Evolutionary conservation across 2,329 filamentous ascomycete species (phyloP).

Genomic region (Claviceps purpurea): DNA sequence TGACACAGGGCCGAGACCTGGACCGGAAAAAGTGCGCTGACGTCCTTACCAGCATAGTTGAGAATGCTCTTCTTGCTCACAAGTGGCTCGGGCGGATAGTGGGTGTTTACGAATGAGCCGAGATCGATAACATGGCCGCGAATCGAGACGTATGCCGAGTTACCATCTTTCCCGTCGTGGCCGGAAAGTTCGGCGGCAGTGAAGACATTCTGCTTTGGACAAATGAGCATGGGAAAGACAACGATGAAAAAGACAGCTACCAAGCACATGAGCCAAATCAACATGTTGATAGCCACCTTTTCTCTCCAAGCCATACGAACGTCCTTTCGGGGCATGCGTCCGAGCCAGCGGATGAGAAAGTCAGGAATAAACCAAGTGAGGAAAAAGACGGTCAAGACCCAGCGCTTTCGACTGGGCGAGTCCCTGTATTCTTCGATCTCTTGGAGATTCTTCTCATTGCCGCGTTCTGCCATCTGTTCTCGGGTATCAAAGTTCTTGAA

Average conservation of each 20-base stretch:
- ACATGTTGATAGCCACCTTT: constrained; percentile 92
- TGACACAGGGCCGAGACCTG: constrained; percentile 88
- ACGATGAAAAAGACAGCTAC: constrained; percentile 81
- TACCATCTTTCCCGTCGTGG: constrained; percentile 57
- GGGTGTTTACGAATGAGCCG: constrained; percentile 54
- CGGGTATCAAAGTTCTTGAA: constrained; percentile 93
- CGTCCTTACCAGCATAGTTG: constrained; percentile 76
- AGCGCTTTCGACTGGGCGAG: constrained; percentile 73
- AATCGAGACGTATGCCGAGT: constrained; percentile 59
- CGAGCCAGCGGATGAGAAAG: constrained; percentile 61
- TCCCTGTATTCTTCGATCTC: constrained; percentile 78
- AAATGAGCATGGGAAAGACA: constrained; percentile 74
- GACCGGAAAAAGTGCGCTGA: constrained; percentile 80
- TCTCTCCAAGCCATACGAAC: constrained; percentile 90
- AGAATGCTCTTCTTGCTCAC: constrained; percentile 47
- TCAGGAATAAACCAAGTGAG: constrained; percentile 85
- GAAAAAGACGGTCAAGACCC: constrained; percentile 71
- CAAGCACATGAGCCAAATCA: constrained; percentile 82
- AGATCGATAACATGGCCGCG: constrained; percentile 85
- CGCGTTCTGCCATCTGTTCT: constrained; percentile 89
- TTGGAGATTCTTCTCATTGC: constrained; percentile 77
- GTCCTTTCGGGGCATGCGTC: constrained; percentile 83
- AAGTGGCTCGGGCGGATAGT: constrained; percentile 48
- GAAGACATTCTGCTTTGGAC: constrained; percentile 81
- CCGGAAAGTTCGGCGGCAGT: constrained; percentile 61